Percentiles rank a stretch among this genome's conserved stretches.
These are phyloP conservation scores for Auricularia cornea DNA, from an alignment of 768 basidiomycete species.

Conservation along the genomic window DNA sequence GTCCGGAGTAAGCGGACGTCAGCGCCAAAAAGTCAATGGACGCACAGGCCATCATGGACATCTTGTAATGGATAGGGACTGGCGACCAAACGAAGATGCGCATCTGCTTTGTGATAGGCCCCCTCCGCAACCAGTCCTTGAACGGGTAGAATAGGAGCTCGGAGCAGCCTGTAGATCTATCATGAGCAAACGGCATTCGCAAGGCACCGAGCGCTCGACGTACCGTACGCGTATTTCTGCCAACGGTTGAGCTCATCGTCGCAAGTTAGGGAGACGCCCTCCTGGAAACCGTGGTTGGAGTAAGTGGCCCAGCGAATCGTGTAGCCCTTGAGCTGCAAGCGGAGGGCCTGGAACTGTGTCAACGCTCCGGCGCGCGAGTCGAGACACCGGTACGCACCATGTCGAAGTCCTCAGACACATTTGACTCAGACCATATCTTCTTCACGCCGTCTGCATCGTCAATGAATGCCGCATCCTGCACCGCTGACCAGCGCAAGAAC, in stretches of 20 bases:
- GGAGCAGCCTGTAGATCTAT: conserved; percentile 2
- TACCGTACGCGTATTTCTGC: conserved; percentile 77
- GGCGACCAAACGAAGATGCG: conserved; percentile 67
- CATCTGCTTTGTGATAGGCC: conserved; percentile 78
- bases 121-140: conserved; percentile 63
- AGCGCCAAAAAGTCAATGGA: neutral
- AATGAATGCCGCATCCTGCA: conserved; percentile 46
- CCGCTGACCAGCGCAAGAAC: conserved; percentile 50
- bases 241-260: conserved; percentile 89
- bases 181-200: no score
- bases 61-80: conserved; percentile 77
- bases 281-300: conserved; percentile 77
- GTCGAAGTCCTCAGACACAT: conserved; percentile 65
- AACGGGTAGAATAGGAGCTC: conserved; percentile 77
- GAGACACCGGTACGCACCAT: neutral
- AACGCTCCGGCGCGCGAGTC: neutral
- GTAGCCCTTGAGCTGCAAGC: conserved; percentile 53
- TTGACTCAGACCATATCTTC: conserved; percentile 59
- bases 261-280: conserved; percentile 82
- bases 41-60: conserved; percentile 47
- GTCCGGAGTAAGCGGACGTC: neutral
- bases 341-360: conserved; percentile 34
- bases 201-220: neutral
- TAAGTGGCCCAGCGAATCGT: conserved; percentile 84
- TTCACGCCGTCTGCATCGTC: conserved; percentile 42